phyloP scores from a whole-genome alignment of 2,329 filamentous ascomycete genomes.

The Pestalotiopsis sp. region DNA sequence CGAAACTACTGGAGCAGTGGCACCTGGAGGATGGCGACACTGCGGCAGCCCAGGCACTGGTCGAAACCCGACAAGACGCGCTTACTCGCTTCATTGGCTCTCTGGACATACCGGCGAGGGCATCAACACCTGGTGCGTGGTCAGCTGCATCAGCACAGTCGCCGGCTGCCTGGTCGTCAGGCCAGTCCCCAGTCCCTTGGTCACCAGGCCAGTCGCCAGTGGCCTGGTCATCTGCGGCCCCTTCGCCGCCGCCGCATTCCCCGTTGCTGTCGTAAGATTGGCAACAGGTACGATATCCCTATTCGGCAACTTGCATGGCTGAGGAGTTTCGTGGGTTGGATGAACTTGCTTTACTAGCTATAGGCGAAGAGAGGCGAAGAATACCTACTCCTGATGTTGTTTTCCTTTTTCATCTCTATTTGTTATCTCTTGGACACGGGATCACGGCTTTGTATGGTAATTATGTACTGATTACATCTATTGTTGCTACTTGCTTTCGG shows the following conservation, averaged over 20 bases:
- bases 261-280: background rate
- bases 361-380: background rate
- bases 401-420: background rate
- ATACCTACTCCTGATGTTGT: background rate
- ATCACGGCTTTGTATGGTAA: background rate
- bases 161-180: background rate
- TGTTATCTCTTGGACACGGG: background rate
- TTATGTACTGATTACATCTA: background rate
- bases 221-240: background rate
- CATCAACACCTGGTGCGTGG: background rate
- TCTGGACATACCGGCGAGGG: background rate
- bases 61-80: background rate
- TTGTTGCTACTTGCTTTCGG: background rate
- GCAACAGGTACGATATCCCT: background rate
- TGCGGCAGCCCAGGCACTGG: background rate
- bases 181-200: background rate
- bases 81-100: background rate
- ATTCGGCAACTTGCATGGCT: background rate
- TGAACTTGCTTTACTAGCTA: background rate
- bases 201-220: background rate
- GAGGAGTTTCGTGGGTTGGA: background rate
- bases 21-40: conserved; percentile 6
- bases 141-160: background rate
- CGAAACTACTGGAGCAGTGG: conserved; percentile 11
- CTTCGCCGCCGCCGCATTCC: background rate